Percentiles rank a stretch among this genome's conserved stretches.
Conservation (phyloP, 2,329 filamentous ascomycete genomes). For the Talaromyces pinophilus region DNA sequence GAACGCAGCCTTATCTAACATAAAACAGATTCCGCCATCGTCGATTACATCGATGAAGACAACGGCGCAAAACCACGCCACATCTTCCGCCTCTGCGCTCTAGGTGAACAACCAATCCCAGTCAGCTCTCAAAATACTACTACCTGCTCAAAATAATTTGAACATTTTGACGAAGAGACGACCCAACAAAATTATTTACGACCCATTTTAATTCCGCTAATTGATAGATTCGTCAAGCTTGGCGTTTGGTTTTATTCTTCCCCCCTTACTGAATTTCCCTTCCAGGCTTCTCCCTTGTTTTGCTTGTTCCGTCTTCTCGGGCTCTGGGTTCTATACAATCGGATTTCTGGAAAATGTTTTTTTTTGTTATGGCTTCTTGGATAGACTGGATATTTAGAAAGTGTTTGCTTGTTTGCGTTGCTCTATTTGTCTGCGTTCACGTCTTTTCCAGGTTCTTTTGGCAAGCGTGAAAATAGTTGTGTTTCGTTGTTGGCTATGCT, state of each 20-base stretch:
- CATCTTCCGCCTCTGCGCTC: constrained; percentile 53
- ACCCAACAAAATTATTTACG: background rate
- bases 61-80: constrained; percentile 50
- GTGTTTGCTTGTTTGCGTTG: background rate
- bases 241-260: background rate
- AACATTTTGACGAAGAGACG: background rate
- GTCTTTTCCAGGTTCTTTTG: background rate
- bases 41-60: constrained; percentile 52
- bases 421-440: background rate
- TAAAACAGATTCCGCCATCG: constrained; percentile 50
- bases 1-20: background rate
- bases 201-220: constrained; percentile 7
- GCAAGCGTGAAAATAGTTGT: background rate
- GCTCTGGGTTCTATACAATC: background rate
- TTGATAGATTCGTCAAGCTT: constrained; percentile 5
- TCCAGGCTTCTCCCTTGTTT: background rate
- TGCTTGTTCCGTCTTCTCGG: background rate
- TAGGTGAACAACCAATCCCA: constrained; percentile 54
- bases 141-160: constrained; percentile 4
- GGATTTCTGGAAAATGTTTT: background rate
- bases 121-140: constrained; percentile 28
- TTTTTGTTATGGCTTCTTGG: background rate
- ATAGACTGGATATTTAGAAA: constrained; percentile 4
- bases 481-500: background rate
- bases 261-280: background rate